Percentiles rank a stretch among this genome's conserved stretches.
These are phyloP conservation scores for Lachnellula occidentalis DNA, from an alignment of 2,329 filamentous ascomycete genomes.

Conservation along the genomic window DNA sequence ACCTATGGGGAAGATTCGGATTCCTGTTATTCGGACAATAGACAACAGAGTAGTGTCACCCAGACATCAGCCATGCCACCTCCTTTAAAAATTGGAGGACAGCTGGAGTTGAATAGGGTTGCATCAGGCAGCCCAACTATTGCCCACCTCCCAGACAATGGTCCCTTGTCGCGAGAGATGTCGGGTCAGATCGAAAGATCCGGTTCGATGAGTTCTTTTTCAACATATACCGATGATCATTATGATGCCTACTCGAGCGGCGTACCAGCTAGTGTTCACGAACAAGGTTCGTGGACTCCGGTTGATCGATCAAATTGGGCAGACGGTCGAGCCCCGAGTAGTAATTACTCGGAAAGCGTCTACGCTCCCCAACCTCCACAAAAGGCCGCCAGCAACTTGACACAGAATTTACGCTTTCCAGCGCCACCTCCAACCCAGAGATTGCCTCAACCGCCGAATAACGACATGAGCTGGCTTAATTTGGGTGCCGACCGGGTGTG, in stretches of 20 bases:
- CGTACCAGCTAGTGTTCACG: slow-evolving; percentile 51
- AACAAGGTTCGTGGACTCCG: slow-evolving; percentile 29
- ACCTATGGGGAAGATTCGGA: slow-evolving; percentile 45
- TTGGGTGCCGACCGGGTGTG: slow-evolving; percentile 41
- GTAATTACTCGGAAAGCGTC: slow-evolving; percentile 43
- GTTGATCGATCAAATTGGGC: slow-evolving; percentile 41
- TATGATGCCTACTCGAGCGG: slow-evolving; percentile 56
- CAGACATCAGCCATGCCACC: slow-evolving; percentile 66
- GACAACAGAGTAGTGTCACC: slow-evolving; percentile 42
- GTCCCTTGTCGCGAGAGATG: slow-evolving; percentile 52
- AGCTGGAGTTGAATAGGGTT: slow-evolving; percentile 52
- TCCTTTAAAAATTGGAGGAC: slow-evolving; percentile 60
- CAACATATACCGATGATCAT: slow-evolving; percentile 27
- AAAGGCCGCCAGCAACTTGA: slow-evolving; percentile 23
- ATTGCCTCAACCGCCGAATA: slow-evolving; percentile 31
- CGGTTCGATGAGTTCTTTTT: slow-evolving; percentile 35
- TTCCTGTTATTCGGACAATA: slow-evolving; percentile 48
- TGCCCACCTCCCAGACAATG: slow-evolving; percentile 43
- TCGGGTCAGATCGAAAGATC: slow-evolving; percentile 57
- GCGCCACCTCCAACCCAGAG: slow-evolving; percentile 11
- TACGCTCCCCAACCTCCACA: slow-evolving; percentile 40
- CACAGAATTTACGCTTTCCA: slow-evolving; percentile 14
- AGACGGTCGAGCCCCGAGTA: slow-evolving; percentile 45
- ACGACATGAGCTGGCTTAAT: slow-evolving; percentile 79
- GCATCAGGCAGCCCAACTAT: slow-evolving; percentile 66